Evolutionary conservation across 2,329 filamentous ascomycete species (phyloP).

Genomic region (Cladophialophora exuberans): DNA sequence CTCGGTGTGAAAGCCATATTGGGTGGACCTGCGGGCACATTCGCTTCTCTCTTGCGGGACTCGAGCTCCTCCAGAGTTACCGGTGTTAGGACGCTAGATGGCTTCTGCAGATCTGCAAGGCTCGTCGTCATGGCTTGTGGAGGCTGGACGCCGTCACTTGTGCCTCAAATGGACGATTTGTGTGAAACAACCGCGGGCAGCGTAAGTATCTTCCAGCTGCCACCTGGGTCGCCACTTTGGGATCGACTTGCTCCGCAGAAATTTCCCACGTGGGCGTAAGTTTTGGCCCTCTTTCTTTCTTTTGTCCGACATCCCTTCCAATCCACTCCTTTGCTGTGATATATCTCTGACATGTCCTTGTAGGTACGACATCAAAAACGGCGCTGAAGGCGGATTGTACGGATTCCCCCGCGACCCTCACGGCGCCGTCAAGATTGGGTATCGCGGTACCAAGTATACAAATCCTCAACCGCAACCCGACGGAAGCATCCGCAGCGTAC

Average conservation of each 20-base stretch:
- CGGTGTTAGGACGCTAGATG: conserved; percentile 20
- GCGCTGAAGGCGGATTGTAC: conserved; percentile 49
- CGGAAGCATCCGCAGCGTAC: conserved; percentile 44
- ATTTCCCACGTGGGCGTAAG: conserved; percentile 53
- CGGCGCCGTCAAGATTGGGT: conserved; percentile 55
- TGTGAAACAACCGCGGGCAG: conserved; percentile 55
- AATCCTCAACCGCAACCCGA: conserved; percentile 46
- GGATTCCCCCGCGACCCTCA: conserved; percentile 52
- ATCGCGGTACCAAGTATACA: conserved; percentile 56
- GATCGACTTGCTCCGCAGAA: conserved; percentile 46
- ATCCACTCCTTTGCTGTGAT: too few relatives aligned
- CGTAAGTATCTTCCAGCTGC: conserved; percentile 50
- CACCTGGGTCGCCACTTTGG: conserved; percentile 42
- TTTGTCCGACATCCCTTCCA: too few relatives aligned
- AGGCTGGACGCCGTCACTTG: conserved; percentile 79
- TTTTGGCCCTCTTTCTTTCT: too few relatives aligned
- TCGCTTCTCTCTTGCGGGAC: conserved; percentile 36
- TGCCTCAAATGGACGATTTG: conserved; percentile 52
- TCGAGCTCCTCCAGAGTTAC: conserved; percentile 37
- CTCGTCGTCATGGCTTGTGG: conserved; percentile 72
- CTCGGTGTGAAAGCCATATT: conserved; percentile 51
- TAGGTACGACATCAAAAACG: conserved; percentile 43
- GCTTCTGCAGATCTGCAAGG: conserved; percentile 3
- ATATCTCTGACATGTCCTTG: too few relatives aligned
- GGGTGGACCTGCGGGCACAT: conserved; percentile 37